Evolutionary conservation across 768 basidiomycete species (phyloP).

Genomic region (Lentinula sp.): DNA sequence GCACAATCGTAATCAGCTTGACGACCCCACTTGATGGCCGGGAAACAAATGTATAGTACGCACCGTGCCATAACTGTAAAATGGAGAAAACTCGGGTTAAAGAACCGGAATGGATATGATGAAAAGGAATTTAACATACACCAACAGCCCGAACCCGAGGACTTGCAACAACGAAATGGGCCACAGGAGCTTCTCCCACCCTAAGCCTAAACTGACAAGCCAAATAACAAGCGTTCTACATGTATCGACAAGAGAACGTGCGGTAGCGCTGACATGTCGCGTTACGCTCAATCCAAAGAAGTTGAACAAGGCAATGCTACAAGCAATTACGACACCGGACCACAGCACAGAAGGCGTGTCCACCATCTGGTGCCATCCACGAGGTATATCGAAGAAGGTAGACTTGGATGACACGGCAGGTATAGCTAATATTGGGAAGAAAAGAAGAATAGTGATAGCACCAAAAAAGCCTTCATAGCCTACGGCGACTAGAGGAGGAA

Average conservation of each 20-base stretch:
- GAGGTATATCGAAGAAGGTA: slow-evolving; percentile 80
- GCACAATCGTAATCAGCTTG: neutral
- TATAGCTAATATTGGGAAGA: slow-evolving; percentile 76
- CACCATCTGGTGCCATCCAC: slow-evolving; percentile 88
- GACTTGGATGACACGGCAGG: slow-evolving; percentile 56
- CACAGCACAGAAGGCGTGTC: slow-evolving; percentile 66
- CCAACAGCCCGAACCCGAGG: slow-evolving; percentile 78
- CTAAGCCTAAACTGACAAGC: slow-evolving; percentile 82
- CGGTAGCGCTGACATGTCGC: slow-evolving; percentile 89
- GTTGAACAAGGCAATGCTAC: slow-evolving; percentile 79
- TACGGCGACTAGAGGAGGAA: slow-evolving; percentile 88
- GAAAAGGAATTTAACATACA: slow-evolving; percentile 49
- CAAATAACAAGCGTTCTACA: slow-evolving; percentile 96
- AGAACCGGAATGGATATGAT: neutral
- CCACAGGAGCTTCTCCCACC: slow-evolving; percentile 84
- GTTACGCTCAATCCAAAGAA: slow-evolving; percentile 91
- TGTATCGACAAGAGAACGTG: slow-evolving; percentile 87
- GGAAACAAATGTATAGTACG: slow-evolving; percentile 16
- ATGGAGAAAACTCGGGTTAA: slow-evolving; percentile 1
- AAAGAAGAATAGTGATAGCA: slow-evolving; percentile 66
- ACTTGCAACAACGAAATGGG: slow-evolving; percentile 83
- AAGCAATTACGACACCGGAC: slow-evolving; percentile 64
- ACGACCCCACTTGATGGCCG: neutral
- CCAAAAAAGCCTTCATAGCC: slow-evolving; percentile 95
- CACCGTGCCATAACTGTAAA: slow-evolving; percentile 77